phyloP scores from a whole-genome alignment of 805 yeast genomes.

The Jamesozyma piceae region DNA sequence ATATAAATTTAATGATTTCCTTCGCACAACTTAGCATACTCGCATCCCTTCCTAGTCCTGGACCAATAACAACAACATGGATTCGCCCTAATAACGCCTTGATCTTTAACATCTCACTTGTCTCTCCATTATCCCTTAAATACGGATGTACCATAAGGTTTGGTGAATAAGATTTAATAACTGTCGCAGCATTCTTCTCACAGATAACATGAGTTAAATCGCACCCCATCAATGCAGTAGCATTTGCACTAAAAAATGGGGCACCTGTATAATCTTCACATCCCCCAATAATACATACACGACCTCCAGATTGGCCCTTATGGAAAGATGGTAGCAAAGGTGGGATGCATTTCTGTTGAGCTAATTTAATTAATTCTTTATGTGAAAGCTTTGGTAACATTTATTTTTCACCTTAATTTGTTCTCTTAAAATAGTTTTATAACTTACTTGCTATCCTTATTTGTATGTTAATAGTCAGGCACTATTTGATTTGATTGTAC shows the following conservation, averaged over 20 bases:
- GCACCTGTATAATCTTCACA: conserved; percentile 96
- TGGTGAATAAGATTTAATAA: conserved; percentile 83
- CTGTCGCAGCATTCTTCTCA: conserved; percentile 64
- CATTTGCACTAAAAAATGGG: conserved; percentile 81
- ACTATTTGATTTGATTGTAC: too few species aligned
- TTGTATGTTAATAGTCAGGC: too few species aligned
- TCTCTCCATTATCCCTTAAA: conserved; percentile 33
- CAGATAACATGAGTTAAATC: conserved; percentile 89
- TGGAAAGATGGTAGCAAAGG: conserved; percentile 64
- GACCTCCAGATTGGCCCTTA: conserved; percentile 91
- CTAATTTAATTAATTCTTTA: conserved; percentile 40
- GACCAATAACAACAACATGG: conserved; percentile 82
- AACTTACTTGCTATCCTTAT: too few species aligned
- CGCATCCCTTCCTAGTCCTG: conserved; percentile 83
- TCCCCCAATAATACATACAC: conserved; percentile 84
- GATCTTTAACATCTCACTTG: conserved; percentile 49
- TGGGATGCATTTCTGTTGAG: conserved; percentile 51
- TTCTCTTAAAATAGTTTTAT: neutral
- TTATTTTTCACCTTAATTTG: neutral
- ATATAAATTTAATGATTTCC: conserved; percentile 38
- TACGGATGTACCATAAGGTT: conserved; percentile 96
- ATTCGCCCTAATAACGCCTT: conserved; percentile 47
- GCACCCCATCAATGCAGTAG: conserved; percentile 76
- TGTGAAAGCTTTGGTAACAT: conserved; percentile 17
- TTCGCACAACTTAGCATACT: conserved; percentile 53